Conservation (phyloP, 1,284 basidiomycete genomes). For the Marasmius fiardii region DNA sequence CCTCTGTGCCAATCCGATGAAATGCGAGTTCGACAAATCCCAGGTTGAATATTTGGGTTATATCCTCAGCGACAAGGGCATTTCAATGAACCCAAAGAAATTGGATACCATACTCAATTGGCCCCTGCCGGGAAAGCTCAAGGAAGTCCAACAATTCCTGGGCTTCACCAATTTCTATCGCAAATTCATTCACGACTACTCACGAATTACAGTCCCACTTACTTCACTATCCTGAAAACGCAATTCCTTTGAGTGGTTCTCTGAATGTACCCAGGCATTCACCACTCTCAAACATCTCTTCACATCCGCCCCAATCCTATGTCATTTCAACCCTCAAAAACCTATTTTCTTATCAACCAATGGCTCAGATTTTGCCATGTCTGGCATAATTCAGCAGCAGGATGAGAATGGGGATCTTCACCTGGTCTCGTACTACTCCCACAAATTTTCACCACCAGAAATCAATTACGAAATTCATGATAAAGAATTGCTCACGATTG, state of each 20-base stretch:
- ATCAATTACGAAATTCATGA: conserved; percentile 21
- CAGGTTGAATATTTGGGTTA: conserved; percentile 41
- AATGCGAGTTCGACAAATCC: conserved; percentile 29
- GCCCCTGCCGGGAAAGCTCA: conserved; percentile 17
- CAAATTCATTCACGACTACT: conserved; percentile 35
- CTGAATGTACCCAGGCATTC: background rate
- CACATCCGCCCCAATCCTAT: too few relatives aligned
- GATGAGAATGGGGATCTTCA: conserved; percentile 20
- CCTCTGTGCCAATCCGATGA: conserved; percentile 27
- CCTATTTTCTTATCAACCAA: conserved; percentile 28
- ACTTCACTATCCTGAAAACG: conserved; percentile 9
- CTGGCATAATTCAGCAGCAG: conserved; percentile 8
- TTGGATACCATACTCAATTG: conserved; percentile 25
- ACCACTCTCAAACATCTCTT: conserved; percentile 11
- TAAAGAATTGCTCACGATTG: background rate
- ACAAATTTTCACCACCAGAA: conserved; percentile 26
- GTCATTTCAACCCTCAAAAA: conserved; percentile 21
- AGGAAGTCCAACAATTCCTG: conserved; percentile 27
- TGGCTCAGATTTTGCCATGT: conserved; percentile 16
- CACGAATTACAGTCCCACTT: conserved; percentile 11
- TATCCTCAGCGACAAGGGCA: conserved; percentile 15
- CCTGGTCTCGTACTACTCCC: conserved; percentile 29
- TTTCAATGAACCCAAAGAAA: conserved; percentile 41
- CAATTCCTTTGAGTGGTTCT: background rate
- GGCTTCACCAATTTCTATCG: too few relatives aligned